phyloP scores from a whole-genome alignment of 1,284 basidiomycete species.

The Irpex sp. region DNA sequence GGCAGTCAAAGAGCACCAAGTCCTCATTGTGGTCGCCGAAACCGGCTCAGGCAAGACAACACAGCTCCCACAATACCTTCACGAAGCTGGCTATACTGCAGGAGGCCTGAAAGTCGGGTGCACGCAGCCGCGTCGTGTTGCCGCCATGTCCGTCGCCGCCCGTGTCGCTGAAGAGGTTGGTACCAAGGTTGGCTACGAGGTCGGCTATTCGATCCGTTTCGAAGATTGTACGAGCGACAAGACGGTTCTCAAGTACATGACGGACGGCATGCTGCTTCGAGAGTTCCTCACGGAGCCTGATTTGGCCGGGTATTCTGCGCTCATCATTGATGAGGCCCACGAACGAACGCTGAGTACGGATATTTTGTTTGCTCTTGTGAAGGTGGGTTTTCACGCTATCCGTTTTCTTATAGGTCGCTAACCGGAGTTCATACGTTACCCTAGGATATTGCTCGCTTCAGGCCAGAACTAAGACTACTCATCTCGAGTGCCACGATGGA shows the following conservation, averaged over 20 bases:
- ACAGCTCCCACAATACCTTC: slow-evolving; percentile 96
- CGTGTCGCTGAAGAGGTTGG: slow-evolving; percentile 99
- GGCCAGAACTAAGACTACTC: slow-evolving; percentile 86
- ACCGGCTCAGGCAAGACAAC: slow-evolving; percentile 98
- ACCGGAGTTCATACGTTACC: slow-evolving; percentile 7
- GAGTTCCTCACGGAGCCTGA: slow-evolving; percentile 96
- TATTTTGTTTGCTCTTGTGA: slow-evolving; percentile 94
- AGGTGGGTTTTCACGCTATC: slow-evolving; percentile 57
- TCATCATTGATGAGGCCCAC: slow-evolving; percentile 97
- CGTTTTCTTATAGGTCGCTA: slow-evolving; percentile 21
- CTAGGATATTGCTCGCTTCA: slow-evolving; percentile 94
- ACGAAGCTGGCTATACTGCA: slow-evolving; percentile 94
- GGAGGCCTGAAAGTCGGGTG: slow-evolving; percentile 92
- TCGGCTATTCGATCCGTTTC: slow-evolving; percentile 98
- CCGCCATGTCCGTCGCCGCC: slow-evolving; percentile 98
- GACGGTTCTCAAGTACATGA: slow-evolving; percentile 98
- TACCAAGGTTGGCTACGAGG: slow-evolving; percentile 92
- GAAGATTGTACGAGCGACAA: slow-evolving; percentile 99
- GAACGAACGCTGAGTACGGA: slow-evolving; percentile 95
- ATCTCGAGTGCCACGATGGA: slow-evolving; percentile 98
- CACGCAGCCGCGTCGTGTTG: slow-evolving; percentile 97
- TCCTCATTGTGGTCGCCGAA: slow-evolving; percentile 90
- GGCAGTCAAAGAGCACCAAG: slow-evolving; percentile 89
- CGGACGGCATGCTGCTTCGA: slow-evolving; percentile 95
- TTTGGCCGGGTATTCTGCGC: slow-evolving; percentile 85